Base-by-base conservation (phyloP, 305 asterid genomes). In the Ruellia speciosa region DNA sequence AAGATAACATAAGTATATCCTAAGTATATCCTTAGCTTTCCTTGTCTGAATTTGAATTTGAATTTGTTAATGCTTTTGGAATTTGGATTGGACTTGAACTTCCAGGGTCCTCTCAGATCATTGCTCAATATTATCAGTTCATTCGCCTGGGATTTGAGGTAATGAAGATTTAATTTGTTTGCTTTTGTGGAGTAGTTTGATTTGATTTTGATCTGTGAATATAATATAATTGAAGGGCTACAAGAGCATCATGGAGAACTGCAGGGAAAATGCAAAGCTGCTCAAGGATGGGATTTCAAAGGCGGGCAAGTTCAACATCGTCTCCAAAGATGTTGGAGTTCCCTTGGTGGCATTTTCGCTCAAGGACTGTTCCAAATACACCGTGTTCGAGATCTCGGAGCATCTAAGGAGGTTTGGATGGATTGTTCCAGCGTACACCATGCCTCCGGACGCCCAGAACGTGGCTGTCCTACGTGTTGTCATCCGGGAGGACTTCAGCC, bases 51-150 rank as follows among this genome's bases (percentile, higher is more conserved):
- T n/a, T n/a, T n/a, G n/a, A n/a, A n/a, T n/a, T n/a, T n/a, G n/a
- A n/a, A n/a, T n/a, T 5, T 12, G 18, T 16, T 13, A 16, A 8
- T 13, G 0, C 3, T 48, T 14, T 7, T 3, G 13, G 2, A 8
- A 14, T 40, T 33, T 18, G 0, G 20, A 47, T 14, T 12, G 0
- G 5, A 2, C 28, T 31, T 18, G 14, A 5, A 8, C 34, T 49
- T 54, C 31, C 75, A 75, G 77, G 80, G 48, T 67, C 80, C 41
- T 54, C 65, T 54, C 80, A 71, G 64, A 71, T 75, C 60, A 68
- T 75, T 46, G 80, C 77, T 11, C 77, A 75, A 48, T 75, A 75
- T 49, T 75, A 75, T 43, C 80, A 75, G 67, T 75, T 75, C 67
- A 75, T 75, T 45, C 60, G 80, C 24, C 80, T 75, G 33, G 77